Percentiles rank a stretch among this genome's conserved stretches.
Evolutionary conservation across 495 filamentous ascomycete genomes (phyloP).

Genomic region (Penicillium goetzii): DNA sequence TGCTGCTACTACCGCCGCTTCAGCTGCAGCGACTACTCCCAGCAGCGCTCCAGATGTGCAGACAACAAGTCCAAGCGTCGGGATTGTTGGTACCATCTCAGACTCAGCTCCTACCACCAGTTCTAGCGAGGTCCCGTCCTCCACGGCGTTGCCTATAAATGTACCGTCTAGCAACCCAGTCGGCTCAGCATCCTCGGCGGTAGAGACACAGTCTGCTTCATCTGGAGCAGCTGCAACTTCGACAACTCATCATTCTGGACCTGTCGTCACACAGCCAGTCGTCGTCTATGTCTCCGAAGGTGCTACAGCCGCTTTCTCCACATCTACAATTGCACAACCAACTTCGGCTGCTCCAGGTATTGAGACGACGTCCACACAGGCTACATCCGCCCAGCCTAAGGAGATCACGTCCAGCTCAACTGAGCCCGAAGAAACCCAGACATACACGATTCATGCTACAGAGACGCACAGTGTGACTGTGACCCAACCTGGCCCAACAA

Average conservation of each 20-base stretch:
- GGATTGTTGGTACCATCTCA: not conserved
- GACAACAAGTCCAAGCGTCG: constrained; percentile 2
- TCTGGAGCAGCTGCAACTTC: not conserved
- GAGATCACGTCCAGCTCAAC: not conserved
- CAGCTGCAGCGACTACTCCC: not conserved
- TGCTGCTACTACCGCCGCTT: not conserved
- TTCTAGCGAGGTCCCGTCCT: not conserved
- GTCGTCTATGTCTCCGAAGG: constrained; percentile 22
- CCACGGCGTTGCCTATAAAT: not conserved
- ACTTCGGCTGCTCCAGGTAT: not conserved
- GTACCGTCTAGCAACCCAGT: not conserved
- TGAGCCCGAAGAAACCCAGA: not conserved
- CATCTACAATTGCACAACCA: not conserved
- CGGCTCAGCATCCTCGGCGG: not conserved
- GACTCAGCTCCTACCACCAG: not conserved
- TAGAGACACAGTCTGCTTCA: not conserved
- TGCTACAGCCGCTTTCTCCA: constrained; percentile 16
- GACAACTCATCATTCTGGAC: constrained; percentile 7
- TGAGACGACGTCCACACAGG: constrained; percentile 1
- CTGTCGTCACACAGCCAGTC: constrained; percentile 17
- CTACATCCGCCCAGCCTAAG: not conserved
- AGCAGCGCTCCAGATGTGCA: not conserved
- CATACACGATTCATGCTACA: constrained; percentile 13
- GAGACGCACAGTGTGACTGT: constrained; percentile 19
- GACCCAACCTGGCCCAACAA: constrained; percentile 11